Conservation (phyloP, 306 rosid species). For the Astragalus glycyphyllos region DNA sequence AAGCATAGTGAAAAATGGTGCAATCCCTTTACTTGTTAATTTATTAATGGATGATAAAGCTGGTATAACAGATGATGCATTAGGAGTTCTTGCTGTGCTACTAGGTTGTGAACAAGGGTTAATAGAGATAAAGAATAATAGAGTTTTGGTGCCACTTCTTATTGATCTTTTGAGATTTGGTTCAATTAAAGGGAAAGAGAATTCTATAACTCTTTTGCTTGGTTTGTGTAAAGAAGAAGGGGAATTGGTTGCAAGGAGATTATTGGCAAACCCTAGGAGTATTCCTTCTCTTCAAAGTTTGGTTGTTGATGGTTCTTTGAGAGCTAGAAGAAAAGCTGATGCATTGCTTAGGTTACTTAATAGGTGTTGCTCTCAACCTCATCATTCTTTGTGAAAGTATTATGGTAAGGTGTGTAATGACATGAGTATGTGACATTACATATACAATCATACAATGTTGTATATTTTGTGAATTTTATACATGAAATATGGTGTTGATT, state of each 20-base stretch:
- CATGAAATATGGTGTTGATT: slow-evolving; percentile 37
- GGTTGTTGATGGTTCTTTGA: slow-evolving; percentile 77
- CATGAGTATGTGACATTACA: slow-evolving; percentile 2
- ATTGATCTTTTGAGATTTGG: slow-evolving; percentile 92
- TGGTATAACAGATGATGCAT: slow-evolving; percentile 77
- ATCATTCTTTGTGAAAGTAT: slow-evolving; percentile 48
- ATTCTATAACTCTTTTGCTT: slow-evolving; percentile 70
- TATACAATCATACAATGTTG: slow-evolving; percentile 21
- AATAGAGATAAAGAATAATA: slow-evolving; percentile 72
- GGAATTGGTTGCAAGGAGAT: slow-evolving; percentile 67
- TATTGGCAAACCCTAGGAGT: slow-evolving; percentile 79
- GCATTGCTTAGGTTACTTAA: slow-evolving; percentile 82
- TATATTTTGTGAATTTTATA: slow-evolving; percentile 53
- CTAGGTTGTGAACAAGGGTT: slow-evolving; percentile 74
- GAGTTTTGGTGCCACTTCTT: slow-evolving; percentile 70
- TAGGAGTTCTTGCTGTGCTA: slow-evolving; percentile 70
- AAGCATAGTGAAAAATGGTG: slow-evolving; percentile 62
- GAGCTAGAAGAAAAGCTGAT: slow-evolving; percentile 83
- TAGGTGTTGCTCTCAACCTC: slow-evolving; percentile 78
- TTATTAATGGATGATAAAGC: slow-evolving; percentile 86
- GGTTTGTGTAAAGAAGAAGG: slow-evolving; percentile 92
- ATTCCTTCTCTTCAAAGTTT: slow-evolving; percentile 86
- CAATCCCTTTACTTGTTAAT: slow-evolving; percentile 64
- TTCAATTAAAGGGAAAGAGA: slow-evolving; percentile 86
- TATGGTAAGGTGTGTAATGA: slow-evolving; percentile 22